Conservation (phyloP, 768 basidiomycete genomes). For the Kwoniella europaea region DNA sequence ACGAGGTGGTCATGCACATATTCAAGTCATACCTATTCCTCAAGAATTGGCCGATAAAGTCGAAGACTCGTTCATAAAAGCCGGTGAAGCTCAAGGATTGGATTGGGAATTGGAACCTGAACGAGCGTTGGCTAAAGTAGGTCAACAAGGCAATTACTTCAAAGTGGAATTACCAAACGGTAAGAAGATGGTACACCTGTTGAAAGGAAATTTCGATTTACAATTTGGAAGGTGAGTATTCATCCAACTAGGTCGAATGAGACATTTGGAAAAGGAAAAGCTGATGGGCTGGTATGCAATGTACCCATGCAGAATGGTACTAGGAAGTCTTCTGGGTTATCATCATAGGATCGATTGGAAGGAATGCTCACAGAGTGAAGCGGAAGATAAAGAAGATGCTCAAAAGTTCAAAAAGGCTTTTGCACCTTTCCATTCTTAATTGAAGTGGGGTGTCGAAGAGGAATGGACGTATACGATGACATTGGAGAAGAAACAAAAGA, state of each 20-base stretch:
- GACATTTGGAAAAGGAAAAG: background rate
- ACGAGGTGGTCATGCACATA: conserved; percentile 92
- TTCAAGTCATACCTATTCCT: conserved; percentile 67
- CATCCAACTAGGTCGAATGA: background rate
- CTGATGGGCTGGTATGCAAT: background rate
- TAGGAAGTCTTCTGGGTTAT: conserved; percentile 75
- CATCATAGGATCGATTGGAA: conserved; percentile 91
- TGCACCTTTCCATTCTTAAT: conserved; percentile 58
- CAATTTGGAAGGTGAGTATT: conserved; percentile 88
- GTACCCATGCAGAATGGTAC: conserved; percentile 69
- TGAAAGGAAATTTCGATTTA: conserved; percentile 79
- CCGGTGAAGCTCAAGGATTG: conserved; percentile 70
- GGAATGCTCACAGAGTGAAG: conserved; percentile 77
- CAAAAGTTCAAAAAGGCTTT: conserved; percentile 84
- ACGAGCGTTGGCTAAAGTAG: conserved; percentile 63
- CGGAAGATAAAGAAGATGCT: conserved; percentile 83
- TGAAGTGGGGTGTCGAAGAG: background rate
- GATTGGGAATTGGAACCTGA: conserved; percentile 77
- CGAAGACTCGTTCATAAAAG: conserved; percentile 72
- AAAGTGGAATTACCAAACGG: conserved; percentile 88
- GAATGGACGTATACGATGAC: no score
- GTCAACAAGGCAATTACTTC: conserved; percentile 76
- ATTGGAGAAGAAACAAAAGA: no score
- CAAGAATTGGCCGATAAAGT: conserved; percentile 67
- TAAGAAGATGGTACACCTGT: conserved; percentile 79